phyloP scores from a whole-genome alignment of 139 green algal genomes.

The Monoraphidium neglectum region DNA sequence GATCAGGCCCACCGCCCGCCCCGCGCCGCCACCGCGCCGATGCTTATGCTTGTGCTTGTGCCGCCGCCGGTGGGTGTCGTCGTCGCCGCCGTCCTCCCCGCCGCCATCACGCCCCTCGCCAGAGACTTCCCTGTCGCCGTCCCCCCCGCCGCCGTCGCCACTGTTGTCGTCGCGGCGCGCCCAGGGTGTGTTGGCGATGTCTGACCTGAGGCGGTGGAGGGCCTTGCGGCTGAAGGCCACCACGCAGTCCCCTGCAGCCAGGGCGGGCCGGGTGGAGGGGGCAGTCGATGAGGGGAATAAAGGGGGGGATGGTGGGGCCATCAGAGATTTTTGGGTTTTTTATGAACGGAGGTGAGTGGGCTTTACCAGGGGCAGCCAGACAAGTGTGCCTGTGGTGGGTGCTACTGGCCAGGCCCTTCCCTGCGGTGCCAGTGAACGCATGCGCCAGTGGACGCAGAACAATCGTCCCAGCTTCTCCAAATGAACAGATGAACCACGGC shows the following conservation, averaged over 20 bases:
- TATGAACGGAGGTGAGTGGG: too few relatives aligned
- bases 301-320: too few relatives aligned
- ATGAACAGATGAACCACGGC: too few relatives aligned
- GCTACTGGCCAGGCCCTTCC: too few relatives aligned
- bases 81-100: not conserved
- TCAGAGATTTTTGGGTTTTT: too few relatives aligned
- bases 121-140: not conserved
- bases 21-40: conserved; percentile 19
- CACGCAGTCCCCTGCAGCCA: conserved; percentile 81
- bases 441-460: too few relatives aligned
- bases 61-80: not conserved
- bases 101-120: not conserved
- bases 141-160: not conserved
- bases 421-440: too few relatives aligned
- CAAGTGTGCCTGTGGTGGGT: too few relatives aligned
- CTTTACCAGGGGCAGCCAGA: too few relatives aligned
- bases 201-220: not conserved
- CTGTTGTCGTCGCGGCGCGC: not conserved
- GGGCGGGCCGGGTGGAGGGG: too few relatives aligned
- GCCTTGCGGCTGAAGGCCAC: conserved; percentile 83
- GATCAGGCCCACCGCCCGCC: conserved; percentile 62
- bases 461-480: too few relatives aligned
- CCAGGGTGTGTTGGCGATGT: not conserved
- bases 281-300: too few relatives aligned
- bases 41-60: conserved; percentile 5